These are phyloP conservation scores for Prunus mira DNA, from an alignment of 306 rosid species.

Conservation along the genomic window DNA sequence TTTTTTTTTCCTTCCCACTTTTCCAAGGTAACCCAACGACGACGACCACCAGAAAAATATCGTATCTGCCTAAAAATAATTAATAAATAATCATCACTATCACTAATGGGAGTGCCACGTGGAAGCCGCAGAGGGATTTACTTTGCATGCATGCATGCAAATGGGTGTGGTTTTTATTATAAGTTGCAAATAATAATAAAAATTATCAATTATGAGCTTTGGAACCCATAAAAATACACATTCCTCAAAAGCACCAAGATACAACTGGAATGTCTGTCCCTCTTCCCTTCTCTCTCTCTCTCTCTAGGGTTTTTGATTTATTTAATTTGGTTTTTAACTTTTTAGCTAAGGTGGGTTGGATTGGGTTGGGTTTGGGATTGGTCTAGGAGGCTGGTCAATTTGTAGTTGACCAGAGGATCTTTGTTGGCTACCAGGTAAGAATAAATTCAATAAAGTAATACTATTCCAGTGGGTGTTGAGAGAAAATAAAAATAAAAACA, in stretches of 20 bases:
- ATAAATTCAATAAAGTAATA: conserved; percentile 27
- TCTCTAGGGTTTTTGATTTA: neutral
- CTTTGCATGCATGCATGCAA: conserved; percentile 75
- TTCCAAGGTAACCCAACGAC: conserved; percentile 40
- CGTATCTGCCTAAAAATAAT: conserved; percentile 26
- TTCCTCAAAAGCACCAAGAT: conserved; percentile 95
- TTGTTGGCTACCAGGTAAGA: conserved; percentile 27
- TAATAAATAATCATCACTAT: conserved; percentile 21
- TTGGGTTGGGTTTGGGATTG: conserved; percentile 48
- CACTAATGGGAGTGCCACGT: conserved; percentile 60
- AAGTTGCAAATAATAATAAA: conserved; percentile 17
- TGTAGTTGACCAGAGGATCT: conserved; percentile 58
- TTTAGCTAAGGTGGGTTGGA: conserved; percentile 1
- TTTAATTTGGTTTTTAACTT: conserved; percentile 7
- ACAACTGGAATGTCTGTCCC: conserved; percentile 96
- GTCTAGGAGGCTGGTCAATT: conserved; percentile 65
- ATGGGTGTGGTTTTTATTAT: neutral
- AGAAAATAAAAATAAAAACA: conserved; percentile 15
- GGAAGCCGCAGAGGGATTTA: conserved; percentile 38
- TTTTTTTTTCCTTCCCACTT: conserved; percentile 23
- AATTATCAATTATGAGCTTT: conserved; percentile 34
- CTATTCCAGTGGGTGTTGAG: conserved; percentile 12
- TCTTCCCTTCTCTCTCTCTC: conserved; percentile 22
- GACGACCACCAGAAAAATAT: conserved; percentile 7
- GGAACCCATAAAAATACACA: conserved; percentile 35